These are phyloP conservation scores for Scalesia atractyloides DNA, from an alignment of 129 eudicot genomes.

Conservation along the genomic window DNA sequence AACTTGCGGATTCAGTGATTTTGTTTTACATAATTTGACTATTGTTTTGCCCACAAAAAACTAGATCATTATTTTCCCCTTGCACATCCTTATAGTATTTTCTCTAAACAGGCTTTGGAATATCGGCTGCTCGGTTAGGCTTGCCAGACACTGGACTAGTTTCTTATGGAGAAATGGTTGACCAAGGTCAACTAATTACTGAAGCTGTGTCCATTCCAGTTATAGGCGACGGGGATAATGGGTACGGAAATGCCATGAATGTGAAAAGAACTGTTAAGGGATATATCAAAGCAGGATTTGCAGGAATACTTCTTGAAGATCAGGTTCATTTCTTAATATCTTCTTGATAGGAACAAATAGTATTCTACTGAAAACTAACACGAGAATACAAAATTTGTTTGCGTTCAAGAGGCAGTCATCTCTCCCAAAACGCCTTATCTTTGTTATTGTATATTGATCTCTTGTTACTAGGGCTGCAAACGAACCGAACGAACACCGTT, in stretches of 20 bases:
- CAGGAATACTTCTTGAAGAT: conserved; percentile 93
- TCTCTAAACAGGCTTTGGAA: conserved; percentile 63
- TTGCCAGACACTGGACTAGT: conserved; percentile 87
- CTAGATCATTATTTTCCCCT: neutral
- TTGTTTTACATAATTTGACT: too few species aligned
- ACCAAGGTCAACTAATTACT: conserved; percentile 77
- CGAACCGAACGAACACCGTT: too few species aligned
- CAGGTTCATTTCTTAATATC: conserved; percentile 53
- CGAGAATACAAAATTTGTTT: neutral
- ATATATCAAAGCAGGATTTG: conserved; percentile 85
- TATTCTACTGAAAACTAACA: conserved; percentile 1
- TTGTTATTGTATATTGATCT: conserved; percentile 16
- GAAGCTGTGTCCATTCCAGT: conserved; percentile 85
- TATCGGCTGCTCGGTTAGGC: conserved; percentile 90
- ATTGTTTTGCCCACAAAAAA: neutral
- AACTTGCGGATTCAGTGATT: too few species aligned
- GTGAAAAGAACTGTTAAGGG: conserved; percentile 93
- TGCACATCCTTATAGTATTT: neutral
- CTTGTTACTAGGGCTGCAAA: neutral
- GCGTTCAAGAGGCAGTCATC: neutral
- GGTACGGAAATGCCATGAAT: conserved; percentile 95
- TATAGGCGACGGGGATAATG: conserved; percentile 96
- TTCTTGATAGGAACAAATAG: neutral
- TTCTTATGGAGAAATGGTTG: conserved; percentile 97
- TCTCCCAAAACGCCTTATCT: neutral